phyloP scores from a whole-genome alignment of 1,139 yeast species.

The Hemisphaericaspora xylanilytica region DNA sequence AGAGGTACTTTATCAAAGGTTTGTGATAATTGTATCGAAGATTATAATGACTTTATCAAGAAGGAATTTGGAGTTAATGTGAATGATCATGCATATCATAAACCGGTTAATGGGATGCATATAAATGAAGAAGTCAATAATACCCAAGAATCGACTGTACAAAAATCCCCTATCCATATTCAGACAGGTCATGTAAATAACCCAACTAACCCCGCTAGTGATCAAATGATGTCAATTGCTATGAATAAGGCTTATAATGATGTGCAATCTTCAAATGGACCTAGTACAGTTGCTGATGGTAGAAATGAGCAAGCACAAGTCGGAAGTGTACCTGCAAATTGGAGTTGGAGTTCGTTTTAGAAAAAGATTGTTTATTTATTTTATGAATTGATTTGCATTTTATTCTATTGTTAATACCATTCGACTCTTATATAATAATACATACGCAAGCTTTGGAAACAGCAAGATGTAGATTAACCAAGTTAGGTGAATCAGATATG shows the following conservation, averaged over 20 bases:
- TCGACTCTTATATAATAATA: too few relatives aligned
- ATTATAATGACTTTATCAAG: slow-evolving; percentile 55
- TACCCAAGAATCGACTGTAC: neutral
- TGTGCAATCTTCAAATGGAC: slow-evolving; percentile 1
- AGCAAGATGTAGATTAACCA: too few relatives aligned
- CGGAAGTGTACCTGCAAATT: slow-evolving; percentile 69
- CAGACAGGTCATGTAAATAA: neutral
- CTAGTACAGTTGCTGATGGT: slow-evolving; percentile 6
- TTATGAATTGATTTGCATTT: neutral
- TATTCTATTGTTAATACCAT: too few relatives aligned
- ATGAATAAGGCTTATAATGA: slow-evolving; percentile 3
- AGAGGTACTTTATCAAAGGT: slow-evolving; percentile 74
- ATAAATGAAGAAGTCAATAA: neutral
- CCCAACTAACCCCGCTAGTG: neutral
- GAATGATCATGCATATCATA: neutral
- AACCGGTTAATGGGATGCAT: neutral
- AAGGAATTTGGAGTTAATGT: slow-evolving; percentile 38
- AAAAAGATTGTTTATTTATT: slow-evolving; percentile 1
- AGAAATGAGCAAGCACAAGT: slow-evolving; percentile 31
- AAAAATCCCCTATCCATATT: neutral
- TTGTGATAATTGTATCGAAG: slow-evolving; percentile 70
- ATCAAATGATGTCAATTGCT: neutral
- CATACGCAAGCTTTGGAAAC: too few relatives aligned
- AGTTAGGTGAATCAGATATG: too few relatives aligned
- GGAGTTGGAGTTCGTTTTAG: slow-evolving; percentile 74